Base-by-base conservation (phyloP, 495 filamentous ascomycete genomes). In the Neurospora sp. region DNA sequence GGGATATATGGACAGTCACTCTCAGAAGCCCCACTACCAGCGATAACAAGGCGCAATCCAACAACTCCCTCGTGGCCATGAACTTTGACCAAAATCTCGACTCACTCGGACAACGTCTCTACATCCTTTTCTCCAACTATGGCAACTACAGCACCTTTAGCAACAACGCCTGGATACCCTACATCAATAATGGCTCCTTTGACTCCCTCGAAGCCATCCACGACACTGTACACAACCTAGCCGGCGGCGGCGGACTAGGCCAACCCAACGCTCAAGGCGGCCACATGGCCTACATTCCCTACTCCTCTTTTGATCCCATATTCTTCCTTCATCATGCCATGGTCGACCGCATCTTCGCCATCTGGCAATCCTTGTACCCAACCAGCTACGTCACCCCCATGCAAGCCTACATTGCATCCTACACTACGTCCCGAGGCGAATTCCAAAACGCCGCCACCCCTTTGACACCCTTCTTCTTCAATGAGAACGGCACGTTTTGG, bases 321-420 rank as follows among this genome's bases (percentile, higher is more conserved):
- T 94, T 94, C 81, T 92, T 88, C 80, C 81, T 94, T 4, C 92
- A 94, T 70, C 84, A 87, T 71, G 79, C 84, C 45, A 90, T 88
- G 73, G 84, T 93, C 20, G 92, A 94, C 75, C 86, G 92, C 4
- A 79, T 88, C 65, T 89, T 91, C 74, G 87, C 92, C 8, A 87
- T 94, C 69, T 94, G 91, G 91, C 91, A 94, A 80, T 83, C 85
- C 0, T 75, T 92, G 14, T 85, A 93, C 73, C 90, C 90, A 4
- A 76, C 87, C 3, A 82, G 84, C 69, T 89, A 85, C 72, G 84
- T 93, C 4, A 78, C 81, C 12, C 84, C 90, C 9, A 77, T 85
- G 35, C 48, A 79, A 4, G 84, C 87, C 18, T 72, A 76, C 5
- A 77, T 83, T 22, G 79, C 81, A 27, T 89, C 88, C 1, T 91